Conservation (phyloP, 495 filamentous ascomycete species). For the Usnea hakonensis region DNA sequence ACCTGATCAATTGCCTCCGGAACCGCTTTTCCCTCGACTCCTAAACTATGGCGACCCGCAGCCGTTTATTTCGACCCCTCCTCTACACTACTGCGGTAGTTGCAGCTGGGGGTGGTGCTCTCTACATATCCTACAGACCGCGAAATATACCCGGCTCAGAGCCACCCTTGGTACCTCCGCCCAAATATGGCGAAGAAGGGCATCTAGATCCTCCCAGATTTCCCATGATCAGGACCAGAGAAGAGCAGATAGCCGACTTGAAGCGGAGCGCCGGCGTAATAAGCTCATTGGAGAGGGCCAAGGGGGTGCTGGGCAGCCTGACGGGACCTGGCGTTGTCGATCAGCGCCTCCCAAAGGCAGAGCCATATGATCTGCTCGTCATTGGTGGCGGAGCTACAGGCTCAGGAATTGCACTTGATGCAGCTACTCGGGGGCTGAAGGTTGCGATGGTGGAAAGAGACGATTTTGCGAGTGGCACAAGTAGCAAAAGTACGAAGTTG, state of each 20-base stretch:
- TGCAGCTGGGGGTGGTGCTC: slow-evolving; percentile 50
- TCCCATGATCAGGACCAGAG: slow-evolving; percentile 63
- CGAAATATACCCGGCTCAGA: slow-evolving; percentile 80
- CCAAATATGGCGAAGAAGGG: slow-evolving; percentile 69
- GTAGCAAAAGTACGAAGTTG: slow-evolving; percentile 93
- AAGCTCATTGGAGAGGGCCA: slow-evolving; percentile 1
- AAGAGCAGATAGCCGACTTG: slow-evolving; percentile 48
- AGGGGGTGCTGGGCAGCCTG: slow-evolving; percentile 15
- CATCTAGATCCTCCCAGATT: slow-evolving; percentile 75
- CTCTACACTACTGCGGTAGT: slow-evolving; percentile 55
- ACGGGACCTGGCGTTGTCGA: slow-evolving; percentile 19
- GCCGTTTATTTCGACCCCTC: slow-evolving; percentile 50
- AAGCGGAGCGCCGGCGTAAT: slow-evolving; percentile 29
- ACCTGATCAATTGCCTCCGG: background rate
- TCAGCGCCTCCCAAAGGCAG: slow-evolving; percentile 25
- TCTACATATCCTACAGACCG: slow-evolving; percentile 76
- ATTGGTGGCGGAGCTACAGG: slow-evolving; percentile 94
- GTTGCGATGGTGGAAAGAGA: slow-evolving; percentile 93
- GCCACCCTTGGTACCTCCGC: slow-evolving; percentile 70
- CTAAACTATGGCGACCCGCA: slow-evolving; percentile 14
- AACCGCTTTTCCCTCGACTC: background rate
- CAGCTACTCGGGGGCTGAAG: slow-evolving; percentile 82
- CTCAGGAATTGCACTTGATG: slow-evolving; percentile 87
- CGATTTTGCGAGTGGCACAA: slow-evolving; percentile 90
- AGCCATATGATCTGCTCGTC: slow-evolving; percentile 75